Percentiles rank a stretch among this genome's conserved stretches.
phyloP scores from a whole-genome alignment of 108 stramenopile genomes.

The Epithemia pelagica region DNA sequence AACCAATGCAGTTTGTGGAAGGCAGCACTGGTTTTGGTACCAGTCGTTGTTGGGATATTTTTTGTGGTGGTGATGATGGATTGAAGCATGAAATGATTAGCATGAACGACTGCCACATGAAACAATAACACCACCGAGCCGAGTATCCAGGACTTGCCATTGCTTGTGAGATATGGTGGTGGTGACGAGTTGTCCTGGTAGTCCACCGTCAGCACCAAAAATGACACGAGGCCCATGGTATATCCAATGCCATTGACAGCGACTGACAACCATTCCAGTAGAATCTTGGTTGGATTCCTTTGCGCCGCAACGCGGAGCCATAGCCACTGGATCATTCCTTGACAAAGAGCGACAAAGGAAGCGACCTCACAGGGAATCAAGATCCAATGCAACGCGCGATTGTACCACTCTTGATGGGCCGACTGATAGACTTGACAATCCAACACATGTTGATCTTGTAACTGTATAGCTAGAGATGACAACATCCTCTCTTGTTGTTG shows the following conservation, averaged over 20 bases:
- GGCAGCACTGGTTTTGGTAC: not conserved
- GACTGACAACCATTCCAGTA: not conserved
- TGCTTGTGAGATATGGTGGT: not conserved
- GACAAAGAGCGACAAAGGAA: not conserved
- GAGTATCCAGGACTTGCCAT: too few relatives aligned
- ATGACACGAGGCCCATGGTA: constrained; percentile 1
- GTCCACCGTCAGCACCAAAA: not conserved
- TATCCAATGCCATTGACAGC: not conserved
- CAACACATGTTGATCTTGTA: constrained; percentile 9
- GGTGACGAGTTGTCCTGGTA: not conserved
- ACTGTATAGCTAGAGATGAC: too few relatives aligned
- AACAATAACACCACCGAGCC: constrained; percentile 5
- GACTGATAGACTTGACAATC: constrained; percentile 10
- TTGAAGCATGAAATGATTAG: not conserved
- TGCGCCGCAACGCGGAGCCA: not conserved
- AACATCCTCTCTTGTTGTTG: too few relatives aligned
- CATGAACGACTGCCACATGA: constrained; percentile 9
- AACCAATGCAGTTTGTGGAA: not conserved
- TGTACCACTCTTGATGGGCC: constrained; percentile 11
- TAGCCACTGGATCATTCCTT: not conserved
- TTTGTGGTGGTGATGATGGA: not conserved
- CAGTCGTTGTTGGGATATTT: not conserved
- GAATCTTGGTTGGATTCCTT: not conserved
- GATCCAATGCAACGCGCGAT: constrained; percentile 15
- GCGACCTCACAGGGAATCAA: constrained; percentile 13